These are phyloP conservation scores for Zygnema circumcarinatum DNA, from an alignment of 139 green algal species.

Conservation along the genomic window DNA sequence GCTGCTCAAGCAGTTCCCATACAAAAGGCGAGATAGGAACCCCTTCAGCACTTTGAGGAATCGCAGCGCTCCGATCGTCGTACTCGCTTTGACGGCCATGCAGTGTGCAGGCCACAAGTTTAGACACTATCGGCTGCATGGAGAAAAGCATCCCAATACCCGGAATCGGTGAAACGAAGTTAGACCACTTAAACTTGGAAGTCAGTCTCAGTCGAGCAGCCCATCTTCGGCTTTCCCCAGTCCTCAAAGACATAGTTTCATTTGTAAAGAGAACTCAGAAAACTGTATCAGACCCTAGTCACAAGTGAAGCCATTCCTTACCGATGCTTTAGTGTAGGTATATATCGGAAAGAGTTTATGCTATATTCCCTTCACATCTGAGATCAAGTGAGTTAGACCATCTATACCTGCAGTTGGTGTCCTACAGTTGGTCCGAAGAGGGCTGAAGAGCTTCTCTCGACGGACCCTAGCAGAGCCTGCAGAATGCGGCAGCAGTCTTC, in stretches of 20 bases:
- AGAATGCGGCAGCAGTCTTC: not conserved
- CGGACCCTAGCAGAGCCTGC: not conserved
- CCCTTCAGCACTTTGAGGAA: not conserved
- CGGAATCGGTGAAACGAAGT: not conserved
- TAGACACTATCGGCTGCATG: constrained; percentile 7
- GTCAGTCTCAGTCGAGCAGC: not conserved
- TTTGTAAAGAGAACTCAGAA: no score
- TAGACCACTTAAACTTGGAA: not conserved
- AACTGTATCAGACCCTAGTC: no score
- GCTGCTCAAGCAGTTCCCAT: not conserved
- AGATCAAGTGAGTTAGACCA: no score
- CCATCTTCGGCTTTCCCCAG: no score
- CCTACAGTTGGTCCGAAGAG: not conserved
- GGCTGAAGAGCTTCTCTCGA: not conserved
- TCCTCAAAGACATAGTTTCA: no score
- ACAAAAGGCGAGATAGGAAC: not conserved
- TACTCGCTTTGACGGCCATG: not conserved
- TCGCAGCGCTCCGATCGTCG: not conserved
- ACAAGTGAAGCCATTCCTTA: no score
- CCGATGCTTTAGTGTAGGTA: no score
- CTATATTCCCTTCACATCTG: no score
- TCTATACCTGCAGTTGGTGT: constrained; percentile 8
- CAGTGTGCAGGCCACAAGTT: constrained; percentile 11
- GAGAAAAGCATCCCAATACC: constrained; percentile 2
- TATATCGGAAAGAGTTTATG: no score